Base-by-base conservation (phyloP, 306 rosid genomes). In the Glycine soja region DNA sequence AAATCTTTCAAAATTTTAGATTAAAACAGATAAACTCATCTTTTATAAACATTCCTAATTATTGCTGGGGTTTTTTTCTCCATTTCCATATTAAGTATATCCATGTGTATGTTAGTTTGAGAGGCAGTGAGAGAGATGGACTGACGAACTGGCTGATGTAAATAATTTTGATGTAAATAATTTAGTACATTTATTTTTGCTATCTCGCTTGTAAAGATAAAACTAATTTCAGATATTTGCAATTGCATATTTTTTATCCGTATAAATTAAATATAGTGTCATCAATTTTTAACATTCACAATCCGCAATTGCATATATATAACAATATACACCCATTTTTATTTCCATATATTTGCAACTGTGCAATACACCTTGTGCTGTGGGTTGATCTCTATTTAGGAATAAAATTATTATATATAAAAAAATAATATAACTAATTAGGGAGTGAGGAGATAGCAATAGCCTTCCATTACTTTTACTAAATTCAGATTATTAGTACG, bases 81-180 rank as follows among this genome's bases (percentile, higher is more conserved):
- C 77, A 72, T 52, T 54, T 75, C 38, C 24, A 34, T 47, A 61
- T 13, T 8, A 76, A 32, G 63, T 38, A 38, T 47, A 47, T 46
- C 36, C 32, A 7, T 46, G 72, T 40, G 40, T 50, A 65, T 77
- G 30, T 77, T 66, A 66, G 75, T 66, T 66, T 12, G 62, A 63
- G 15, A 59, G 54, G 24, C 34, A 42, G 36, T 7, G 40, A 50
- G 51, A 46, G 30, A 40, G 10, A 15, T 66, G 75, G 75, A 66
- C 4, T 7, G 74, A 77, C 74, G 67, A 65, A 77, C 3, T 42
- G 54, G 74, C 13, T 77, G 66, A 77, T 77, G 75, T 38, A 5
- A 34, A 4, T 66, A 65, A 40, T 11, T 51, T 77, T 77, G 66
- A 77, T 77, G 75, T 38, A 5, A 34, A 4, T 66, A 65, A 40